A percentile compares a stretch with the other conserved stretches of the same genome.
Evolutionary conservation across 75 land plant species (phyloP).

Genomic region (Pinus albicaulis): DNA sequence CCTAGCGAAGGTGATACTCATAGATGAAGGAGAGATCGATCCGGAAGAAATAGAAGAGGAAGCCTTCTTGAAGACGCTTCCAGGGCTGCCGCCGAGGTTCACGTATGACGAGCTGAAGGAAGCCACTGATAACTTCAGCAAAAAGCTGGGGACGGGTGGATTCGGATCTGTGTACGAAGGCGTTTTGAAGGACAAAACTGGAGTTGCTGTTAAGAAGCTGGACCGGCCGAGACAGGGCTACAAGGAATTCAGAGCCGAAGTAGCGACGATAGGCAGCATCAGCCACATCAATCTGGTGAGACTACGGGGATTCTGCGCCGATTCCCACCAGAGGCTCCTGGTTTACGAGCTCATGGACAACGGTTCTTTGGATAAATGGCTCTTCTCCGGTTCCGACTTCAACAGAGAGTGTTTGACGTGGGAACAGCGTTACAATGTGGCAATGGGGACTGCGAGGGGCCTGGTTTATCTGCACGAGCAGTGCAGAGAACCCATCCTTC

Average conservation of each 20-base stretch:
- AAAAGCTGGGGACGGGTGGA: conserved; percentile 25
- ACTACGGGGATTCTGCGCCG: conserved; percentile 33
- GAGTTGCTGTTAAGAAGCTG: conserved; percentile 39
- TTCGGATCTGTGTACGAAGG: conserved; percentile 25
- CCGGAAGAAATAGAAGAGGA: conserved; percentile 10
- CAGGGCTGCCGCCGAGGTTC: conserved; percentile 28
- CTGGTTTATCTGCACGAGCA: conserved; percentile 33
- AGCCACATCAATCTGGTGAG: conserved; percentile 35
- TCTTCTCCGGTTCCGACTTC: conserved; percentile 10
- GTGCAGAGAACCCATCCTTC: conserved; percentile 31
- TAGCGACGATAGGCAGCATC: conserved; percentile 40
- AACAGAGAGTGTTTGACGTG: background rate
- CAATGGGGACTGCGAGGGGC: conserved; percentile 25
- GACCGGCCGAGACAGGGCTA: conserved; percentile 28
- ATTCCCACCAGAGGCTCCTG: conserved; percentile 15
- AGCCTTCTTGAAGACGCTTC: conserved; percentile 11
- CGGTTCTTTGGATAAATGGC: conserved; percentile 24
- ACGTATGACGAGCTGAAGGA: conserved; percentile 10
- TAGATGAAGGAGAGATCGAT: background rate
- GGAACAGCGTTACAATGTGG: conserved; percentile 17
- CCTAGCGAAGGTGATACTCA: background rate
- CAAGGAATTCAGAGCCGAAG: conserved; percentile 37
- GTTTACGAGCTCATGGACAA: conserved; percentile 31
- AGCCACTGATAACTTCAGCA: conserved; percentile 27
- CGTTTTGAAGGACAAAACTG: conserved; percentile 1